Evolutionary conservation across 1,284 basidiomycete genomes (phyloP).

Genomic region (Ceratobasidium sp.): DNA sequence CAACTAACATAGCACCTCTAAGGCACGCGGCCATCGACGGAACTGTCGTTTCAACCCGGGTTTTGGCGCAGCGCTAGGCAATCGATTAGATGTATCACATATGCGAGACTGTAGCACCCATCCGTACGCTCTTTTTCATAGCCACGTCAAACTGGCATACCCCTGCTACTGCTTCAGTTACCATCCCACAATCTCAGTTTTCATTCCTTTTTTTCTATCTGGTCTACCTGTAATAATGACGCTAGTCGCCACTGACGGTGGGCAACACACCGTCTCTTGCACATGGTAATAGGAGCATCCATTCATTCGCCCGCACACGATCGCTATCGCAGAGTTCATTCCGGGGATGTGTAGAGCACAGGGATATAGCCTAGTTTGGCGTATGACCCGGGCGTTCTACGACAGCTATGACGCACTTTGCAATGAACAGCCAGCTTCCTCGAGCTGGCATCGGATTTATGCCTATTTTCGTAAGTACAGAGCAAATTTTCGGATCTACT

Average conservation of each 20-base stretch:
- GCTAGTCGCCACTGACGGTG: constrained; percentile 11
- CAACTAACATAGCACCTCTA: background rate
- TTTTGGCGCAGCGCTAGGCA: constrained; percentile 25
- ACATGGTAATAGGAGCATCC: constrained; percentile 31
- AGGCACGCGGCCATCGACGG: constrained; percentile 26
- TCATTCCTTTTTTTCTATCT: constrained; percentile 12
- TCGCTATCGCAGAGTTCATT: background rate
- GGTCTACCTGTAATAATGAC: constrained; percentile 14
- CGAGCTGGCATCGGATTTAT: background rate
- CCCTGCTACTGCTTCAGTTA: constrained; percentile 16
- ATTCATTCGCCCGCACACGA: background rate
- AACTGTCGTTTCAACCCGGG: background rate
- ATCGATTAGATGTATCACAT: background rate
- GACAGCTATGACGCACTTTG: background rate
- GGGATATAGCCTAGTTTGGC: background rate
- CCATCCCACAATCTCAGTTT: constrained; percentile 12
- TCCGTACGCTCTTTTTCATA: constrained; percentile 19
- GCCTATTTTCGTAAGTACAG: background rate
- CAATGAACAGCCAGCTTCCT: background rate
- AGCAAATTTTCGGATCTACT: background rate
- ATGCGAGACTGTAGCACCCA: constrained; percentile 12
- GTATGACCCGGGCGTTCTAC: background rate
- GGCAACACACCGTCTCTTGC: background rate
- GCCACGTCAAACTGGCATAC: constrained; percentile 26
- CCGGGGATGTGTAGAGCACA: background rate